These are phyloP conservation scores for Chondrus crispus DNA, from an alignment of 23 red algal genomes.

Conservation along the genomic window DNA sequence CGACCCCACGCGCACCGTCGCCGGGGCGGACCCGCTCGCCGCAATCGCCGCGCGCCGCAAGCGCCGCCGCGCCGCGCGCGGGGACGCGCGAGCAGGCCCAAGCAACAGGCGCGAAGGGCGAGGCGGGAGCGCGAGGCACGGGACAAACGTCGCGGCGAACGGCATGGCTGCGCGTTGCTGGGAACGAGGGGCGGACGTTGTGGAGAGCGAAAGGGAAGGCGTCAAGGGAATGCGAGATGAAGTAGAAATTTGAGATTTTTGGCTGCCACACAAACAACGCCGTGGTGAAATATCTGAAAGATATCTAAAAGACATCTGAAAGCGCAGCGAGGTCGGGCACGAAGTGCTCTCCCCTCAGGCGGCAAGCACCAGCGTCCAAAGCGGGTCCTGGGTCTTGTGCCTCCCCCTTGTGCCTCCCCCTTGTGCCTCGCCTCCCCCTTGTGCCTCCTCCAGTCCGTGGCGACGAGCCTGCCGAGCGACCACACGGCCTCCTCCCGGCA, in stretches of 20 bases:
- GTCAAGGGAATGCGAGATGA: neutral
- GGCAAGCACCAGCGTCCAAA: neutral
- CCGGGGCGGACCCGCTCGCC: neutral
- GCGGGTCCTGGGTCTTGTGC: neutral
- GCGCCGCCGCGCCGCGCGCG: neutral
- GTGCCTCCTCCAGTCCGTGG: neutral
- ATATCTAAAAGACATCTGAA: neutral
- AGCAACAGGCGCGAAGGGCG: neutral
- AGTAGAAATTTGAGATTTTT: neutral
- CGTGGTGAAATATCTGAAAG: no score
- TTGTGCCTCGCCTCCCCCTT: no score
- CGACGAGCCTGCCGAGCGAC: neutral
- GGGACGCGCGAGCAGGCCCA: neutral
- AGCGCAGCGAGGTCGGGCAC: neutral
- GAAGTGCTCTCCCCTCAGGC: neutral
- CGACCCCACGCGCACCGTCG: neutral
- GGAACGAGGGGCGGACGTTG: no score
- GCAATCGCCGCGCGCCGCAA: neutral
- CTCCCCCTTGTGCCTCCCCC: no score
- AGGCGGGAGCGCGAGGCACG: neutral
- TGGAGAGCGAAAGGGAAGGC: neutral
- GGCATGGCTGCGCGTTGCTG: no score
- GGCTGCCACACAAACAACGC: neutral
- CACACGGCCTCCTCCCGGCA: neutral
- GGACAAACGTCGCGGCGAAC: neutral